These are phyloP conservation scores for Ceratocystis colombiana DNA, from an alignment of 2,329 filamentous ascomycete genomes.

Conservation along the genomic window DNA sequence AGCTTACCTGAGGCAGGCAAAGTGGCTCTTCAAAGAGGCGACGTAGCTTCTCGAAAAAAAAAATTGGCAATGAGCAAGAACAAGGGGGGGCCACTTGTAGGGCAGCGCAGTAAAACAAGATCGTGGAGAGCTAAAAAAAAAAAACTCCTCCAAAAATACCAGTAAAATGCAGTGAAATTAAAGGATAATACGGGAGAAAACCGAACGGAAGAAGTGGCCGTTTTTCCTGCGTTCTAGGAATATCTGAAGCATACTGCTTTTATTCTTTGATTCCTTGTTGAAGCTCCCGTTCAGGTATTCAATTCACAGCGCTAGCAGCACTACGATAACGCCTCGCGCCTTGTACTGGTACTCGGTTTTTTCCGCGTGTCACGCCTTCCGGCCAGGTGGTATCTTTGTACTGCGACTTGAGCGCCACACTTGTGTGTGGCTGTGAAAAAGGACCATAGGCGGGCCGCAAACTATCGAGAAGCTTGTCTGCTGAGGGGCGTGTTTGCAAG, in stretches of 20 bases:
- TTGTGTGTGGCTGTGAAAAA: not conserved
- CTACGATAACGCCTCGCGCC: not conserved
- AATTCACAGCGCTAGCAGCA: too few relatives aligned
- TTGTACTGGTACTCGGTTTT: not conserved
- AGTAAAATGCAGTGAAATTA: not conserved
- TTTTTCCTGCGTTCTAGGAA: not conserved
- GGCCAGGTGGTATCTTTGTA: conserved; percentile 4
- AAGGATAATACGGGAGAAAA: not conserved
- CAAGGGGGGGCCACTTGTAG: not conserved
- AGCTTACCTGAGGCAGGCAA: conserved; percentile 13
- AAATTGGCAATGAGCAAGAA: not conserved
- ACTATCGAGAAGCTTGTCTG: not conserved
- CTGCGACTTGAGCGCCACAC: not conserved
- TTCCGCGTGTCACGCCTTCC: not conserved
- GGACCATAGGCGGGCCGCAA: not conserved
- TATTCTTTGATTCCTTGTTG: too few relatives aligned
- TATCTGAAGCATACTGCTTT: too few relatives aligned
- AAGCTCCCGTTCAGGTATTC: too few relatives aligned
- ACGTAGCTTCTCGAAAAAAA: conserved; percentile 25
- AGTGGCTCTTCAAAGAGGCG: conserved; percentile 23
- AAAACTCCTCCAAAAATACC: too few relatives aligned
- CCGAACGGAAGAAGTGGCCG: not conserved
- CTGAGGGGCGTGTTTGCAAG: not conserved
- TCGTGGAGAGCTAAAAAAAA: not conserved
- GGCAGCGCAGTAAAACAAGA: not conserved